Percentiles rank a stretch among this genome's conserved stretches.
phyloP scores from a whole-genome alignment of 345 rosid species.

The Iberis pinnata region DNA sequence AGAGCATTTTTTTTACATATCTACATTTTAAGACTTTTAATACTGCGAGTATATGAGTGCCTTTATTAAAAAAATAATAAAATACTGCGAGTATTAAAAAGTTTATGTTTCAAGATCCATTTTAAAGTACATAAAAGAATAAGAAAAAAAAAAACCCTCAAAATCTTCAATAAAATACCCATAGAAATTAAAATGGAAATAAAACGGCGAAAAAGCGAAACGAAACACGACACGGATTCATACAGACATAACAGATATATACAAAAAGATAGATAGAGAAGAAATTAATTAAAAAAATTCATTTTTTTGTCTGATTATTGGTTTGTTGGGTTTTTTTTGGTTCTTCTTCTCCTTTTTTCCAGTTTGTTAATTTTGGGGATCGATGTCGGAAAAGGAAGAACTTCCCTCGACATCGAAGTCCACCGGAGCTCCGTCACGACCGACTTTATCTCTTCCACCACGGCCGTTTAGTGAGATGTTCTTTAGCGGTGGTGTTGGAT shows the following conservation, averaged over 20 bases:
- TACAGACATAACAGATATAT: conserved; percentile 27
- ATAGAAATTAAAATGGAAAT: not conserved
- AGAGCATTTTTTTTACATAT: conserved; percentile 12
- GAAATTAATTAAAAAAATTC: not conserved
- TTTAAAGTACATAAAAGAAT: not conserved
- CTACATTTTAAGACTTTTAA: no score
- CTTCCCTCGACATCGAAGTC: conserved; percentile 33
- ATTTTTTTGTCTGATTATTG: no score
- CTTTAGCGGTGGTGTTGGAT: conserved; percentile 42
- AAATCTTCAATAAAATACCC: conserved; percentile 12
- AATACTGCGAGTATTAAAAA: no score
- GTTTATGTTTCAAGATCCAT: conserved; percentile 20
- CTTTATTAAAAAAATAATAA: no score
- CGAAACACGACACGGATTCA: conserved; percentile 34
- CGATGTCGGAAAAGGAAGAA: conserved; percentile 44
- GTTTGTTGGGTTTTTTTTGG: conserved; percentile 6
- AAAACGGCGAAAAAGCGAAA: conserved; percentile 24
- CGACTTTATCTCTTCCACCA: conserved; percentile 57
- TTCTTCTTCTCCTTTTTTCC: not conserved
- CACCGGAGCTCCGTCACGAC: conserved; percentile 37
- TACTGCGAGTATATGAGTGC: no score
- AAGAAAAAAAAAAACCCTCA: no score
- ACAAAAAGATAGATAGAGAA: conserved; percentile 18
- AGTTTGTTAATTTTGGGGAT: conserved; percentile 9
- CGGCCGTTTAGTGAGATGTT: conserved; percentile 44